These are phyloP conservation scores for Trebouxia sp. DNA, from an alignment of 139 green algal species.

Conservation along the genomic window DNA sequence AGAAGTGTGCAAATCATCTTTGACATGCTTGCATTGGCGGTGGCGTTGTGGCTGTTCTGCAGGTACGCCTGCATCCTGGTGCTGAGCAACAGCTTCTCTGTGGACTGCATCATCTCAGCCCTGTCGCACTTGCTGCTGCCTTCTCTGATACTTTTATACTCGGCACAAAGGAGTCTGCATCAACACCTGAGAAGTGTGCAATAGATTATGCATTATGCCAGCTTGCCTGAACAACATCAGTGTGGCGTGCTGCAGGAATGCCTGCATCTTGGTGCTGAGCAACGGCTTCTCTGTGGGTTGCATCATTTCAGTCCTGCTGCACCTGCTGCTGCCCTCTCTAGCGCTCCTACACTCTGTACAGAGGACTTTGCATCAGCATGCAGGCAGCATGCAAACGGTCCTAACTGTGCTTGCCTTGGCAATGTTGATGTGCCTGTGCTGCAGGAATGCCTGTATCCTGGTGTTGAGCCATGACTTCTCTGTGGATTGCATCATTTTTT, in stretches of 20 bases:
- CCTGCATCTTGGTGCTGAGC: constrained; percentile 27
- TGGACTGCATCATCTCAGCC: constrained; percentile 18
- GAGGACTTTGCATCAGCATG: too few relatives aligned
- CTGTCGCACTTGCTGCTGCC: constrained; percentile 23
- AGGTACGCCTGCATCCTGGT: constrained; percentile 17
- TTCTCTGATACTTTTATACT: too few relatives aligned
- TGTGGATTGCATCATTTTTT: constrained; percentile 11
- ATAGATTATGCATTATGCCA: too few relatives aligned
- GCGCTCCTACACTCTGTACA: too few relatives aligned
- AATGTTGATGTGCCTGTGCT: background rate
- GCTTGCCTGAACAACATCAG: background rate
- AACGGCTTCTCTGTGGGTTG: constrained; percentile 34
- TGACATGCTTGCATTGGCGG: background rate
- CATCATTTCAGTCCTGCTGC: constrained; percentile 25
- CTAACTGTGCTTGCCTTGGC: background rate
- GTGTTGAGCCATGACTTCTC: constrained; percentile 25
- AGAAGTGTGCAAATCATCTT: too few relatives aligned
- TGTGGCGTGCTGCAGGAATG: constrained; percentile 14
- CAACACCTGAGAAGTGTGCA: too few relatives aligned
- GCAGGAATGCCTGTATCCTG: constrained; percentile 14
- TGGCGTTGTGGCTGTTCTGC: background rate
- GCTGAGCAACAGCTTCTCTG: constrained; percentile 20
- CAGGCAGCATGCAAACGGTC: too few relatives aligned
- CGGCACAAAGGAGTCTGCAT: too few relatives aligned
- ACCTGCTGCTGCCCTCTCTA: constrained; percentile 29